phyloP scores from a whole-genome alignment of 2,329 filamentous ascomycete genomes.

The Huntiella bhutanensis region DNA sequence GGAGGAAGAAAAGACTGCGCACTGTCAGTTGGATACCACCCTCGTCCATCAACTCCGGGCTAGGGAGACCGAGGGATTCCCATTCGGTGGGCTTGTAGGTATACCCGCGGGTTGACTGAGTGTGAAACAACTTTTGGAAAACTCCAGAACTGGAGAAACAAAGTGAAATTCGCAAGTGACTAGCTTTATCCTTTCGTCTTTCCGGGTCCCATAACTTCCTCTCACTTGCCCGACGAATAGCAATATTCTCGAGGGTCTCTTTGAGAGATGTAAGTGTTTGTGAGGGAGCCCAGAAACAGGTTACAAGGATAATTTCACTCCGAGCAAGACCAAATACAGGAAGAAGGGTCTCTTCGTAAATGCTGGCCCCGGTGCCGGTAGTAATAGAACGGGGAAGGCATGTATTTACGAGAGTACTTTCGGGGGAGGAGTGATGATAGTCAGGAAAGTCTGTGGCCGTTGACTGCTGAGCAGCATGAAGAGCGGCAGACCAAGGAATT shows the following conservation, averaged over 20 bases:
- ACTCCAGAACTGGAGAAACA: conserved; percentile 59
- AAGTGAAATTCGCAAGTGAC: conserved; percentile 41
- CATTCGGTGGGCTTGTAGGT: conserved; percentile 41
- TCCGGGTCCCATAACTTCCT: conserved; percentile 11
- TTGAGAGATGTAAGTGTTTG: conserved; percentile 37
- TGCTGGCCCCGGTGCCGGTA: conserved; percentile 37
- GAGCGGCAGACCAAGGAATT: conserved; percentile 4
- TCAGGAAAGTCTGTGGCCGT: conserved; percentile 28
- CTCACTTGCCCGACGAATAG: conserved; percentile 23
- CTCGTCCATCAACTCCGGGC: conserved; percentile 28
- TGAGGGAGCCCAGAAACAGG: conserved; percentile 65
- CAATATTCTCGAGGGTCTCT: conserved; percentile 39
- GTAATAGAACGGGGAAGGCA: conserved; percentile 29
- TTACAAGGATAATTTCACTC: conserved; percentile 54
- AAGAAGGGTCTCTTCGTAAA: conserved; percentile 35
- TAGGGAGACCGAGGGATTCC: conserved; percentile 45
- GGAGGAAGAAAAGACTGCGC: conserved; percentile 62
- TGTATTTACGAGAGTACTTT: conserved; percentile 26
- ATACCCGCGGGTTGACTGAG: conserved; percentile 41
- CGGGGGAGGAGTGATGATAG: conserved; percentile 25
- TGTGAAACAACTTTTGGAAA: conserved; percentile 57
- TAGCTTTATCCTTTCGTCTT: conserved; percentile 10
- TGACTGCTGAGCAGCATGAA: conserved; percentile 16
- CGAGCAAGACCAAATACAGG: conserved; percentile 42
- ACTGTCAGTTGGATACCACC: conserved; percentile 47